Evolutionary conservation across 2,329 filamentous ascomycete species (phyloP), one percentile per base, ranked within the genome.

Genomic region (Remersonia thermophila): DNA sequence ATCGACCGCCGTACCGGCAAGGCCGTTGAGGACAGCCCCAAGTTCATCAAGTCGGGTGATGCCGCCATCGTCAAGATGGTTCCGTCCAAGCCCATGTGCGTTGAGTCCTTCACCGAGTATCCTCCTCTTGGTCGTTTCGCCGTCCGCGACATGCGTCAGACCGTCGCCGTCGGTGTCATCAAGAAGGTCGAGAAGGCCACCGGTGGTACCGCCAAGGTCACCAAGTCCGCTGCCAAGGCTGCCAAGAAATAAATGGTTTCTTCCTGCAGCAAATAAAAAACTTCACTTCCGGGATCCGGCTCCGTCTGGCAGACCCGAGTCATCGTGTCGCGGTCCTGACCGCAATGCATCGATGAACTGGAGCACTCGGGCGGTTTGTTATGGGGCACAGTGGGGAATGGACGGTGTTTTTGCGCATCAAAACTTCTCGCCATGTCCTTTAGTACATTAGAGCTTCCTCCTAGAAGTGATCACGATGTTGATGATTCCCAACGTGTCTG

Each of bases 1-100:
- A 98, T 98, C 61, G 91, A 98, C 68, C 87, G 91, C 71, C 91
- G 91, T 85, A 95, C 91, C 65, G 91, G 91, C 67, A 98, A 98
- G 81, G 83, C 87, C 53, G 77, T 84, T 61, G 91, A 98, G 72
- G 62, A 73, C 65, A 64, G 61, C 61, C 91, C 91, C 71, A 98
- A 98, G 83, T 96, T 95, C 81, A 87, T 98, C 84, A 98, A 98
- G 86, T 95, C 89, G 60, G 91, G 91, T 82, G 91, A 98, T 68
- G 89, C 91, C 55, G 89, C 89, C 68, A 98, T 98, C 73, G 91
- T 98, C 75, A 96, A 95, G 86, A 96, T 98, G 91, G 64, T 95
- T 77, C 91, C 91, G 65, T 95, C 89, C 75, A 98, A 98, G 87
- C 91, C 91, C 65, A 98, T 98, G 91, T 98, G 91, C 70, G 91